Conservation (phyloP, 345 rosid species). For the Toxicodendron radicans region DNA sequence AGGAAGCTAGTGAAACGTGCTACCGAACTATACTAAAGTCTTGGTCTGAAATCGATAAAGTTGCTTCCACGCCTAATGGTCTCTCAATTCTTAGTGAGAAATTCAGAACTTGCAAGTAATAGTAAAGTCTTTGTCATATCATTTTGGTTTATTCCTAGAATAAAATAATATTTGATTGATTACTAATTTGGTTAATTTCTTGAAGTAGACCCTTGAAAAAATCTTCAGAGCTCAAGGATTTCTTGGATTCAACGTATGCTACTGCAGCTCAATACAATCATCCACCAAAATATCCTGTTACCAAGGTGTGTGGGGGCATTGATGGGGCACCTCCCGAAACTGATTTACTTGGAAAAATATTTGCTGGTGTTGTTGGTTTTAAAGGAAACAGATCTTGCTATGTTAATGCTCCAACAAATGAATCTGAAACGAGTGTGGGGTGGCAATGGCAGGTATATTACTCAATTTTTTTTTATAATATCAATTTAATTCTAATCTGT, state of each 20-base stretch:
- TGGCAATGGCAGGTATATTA: conserved; percentile 52
- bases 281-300: conserved; percentile 28
- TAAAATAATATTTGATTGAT: neutral
- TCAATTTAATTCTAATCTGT: too few relatives aligned
- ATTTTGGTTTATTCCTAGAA: neutral
- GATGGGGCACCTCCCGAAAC: conserved; percentile 20
- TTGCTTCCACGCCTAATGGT: conserved; percentile 14
- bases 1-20: conserved; percentile 39
- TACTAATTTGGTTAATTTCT: neutral
- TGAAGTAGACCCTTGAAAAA: conserved; percentile 30
- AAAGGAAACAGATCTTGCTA: conserved; percentile 9
- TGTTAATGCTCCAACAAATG: conserved; percentile 3
- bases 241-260: neutral
- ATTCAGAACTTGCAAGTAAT: conserved; percentile 27
- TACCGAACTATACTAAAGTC: conserved; percentile 36
- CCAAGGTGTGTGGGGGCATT: conserved; percentile 23
- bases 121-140: neutral
- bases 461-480: too few relatives aligned
- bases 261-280: conserved; percentile 25
- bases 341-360: conserved; percentile 27
- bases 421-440: conserved; percentile 7
- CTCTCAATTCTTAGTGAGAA: conserved; percentile 13
- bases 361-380: conserved; percentile 26
- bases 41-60: conserved; percentile 35
- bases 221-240: conserved; percentile 27